Evolutionary conservation across 768 basidiomycete species (phyloP).

Genomic region (Harrya chromipes): DNA sequence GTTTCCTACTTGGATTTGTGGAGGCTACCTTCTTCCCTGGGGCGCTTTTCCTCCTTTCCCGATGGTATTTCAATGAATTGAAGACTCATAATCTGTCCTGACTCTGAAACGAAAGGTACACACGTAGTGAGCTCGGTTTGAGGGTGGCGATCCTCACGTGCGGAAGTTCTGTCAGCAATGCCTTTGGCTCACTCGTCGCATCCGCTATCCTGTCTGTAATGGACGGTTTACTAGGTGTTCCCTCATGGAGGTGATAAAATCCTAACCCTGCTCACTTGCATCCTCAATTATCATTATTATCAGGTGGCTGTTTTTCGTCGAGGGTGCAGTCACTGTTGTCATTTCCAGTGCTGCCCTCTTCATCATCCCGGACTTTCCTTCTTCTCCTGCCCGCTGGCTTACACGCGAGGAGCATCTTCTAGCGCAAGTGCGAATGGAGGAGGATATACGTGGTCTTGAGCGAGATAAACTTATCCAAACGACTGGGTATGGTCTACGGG

Average conservation of each 20-base stretch:
- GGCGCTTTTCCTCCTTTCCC: conserved; percentile 61
- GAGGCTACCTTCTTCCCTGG: conserved; percentile 72
- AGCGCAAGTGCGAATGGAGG: conserved; percentile 55
- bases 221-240: conserved; percentile 57
- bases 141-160: conserved; percentile 65
- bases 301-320: too few relatives aligned
- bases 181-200: conserved; percentile 74
- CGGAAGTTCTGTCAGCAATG: conserved; percentile 74
- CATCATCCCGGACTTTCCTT: conserved; percentile 72
- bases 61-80: conserved; percentile 41
- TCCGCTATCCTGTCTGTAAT: conserved; percentile 71
- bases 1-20: conserved; percentile 75
- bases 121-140: conserved; percentile 61
- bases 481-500: conserved; percentile 42
- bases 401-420: conserved; percentile 51
- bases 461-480: conserved; percentile 12
- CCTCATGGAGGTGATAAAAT: too few relatives aligned
- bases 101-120: conserved; percentile 39
- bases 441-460: conserved; percentile 56
- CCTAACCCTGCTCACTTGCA: too few relatives aligned
- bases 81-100: background rate
- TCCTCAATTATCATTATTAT: too few relatives aligned
- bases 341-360: conserved; percentile 50
- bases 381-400: conserved; percentile 57
- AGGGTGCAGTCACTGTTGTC: conserved; percentile 27